Base-by-base conservation (phyloP, 108 stramenopile genomes). In the Cyclotella cryptica region DNA sequence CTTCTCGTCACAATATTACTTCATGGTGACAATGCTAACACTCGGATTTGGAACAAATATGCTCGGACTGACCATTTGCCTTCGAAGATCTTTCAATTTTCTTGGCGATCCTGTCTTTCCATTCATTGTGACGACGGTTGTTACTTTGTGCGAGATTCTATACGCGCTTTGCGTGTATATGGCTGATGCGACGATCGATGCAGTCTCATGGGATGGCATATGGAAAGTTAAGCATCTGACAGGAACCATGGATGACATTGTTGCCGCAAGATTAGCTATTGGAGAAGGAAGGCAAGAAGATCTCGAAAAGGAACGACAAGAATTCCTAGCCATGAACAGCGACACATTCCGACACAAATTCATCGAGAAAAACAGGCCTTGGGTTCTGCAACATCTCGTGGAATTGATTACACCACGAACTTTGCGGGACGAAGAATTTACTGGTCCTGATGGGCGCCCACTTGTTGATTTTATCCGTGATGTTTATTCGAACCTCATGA, bases 1-100 rank as follows among this genome's bases (percentile, higher is more conserved):
- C 84, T 96, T 96, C 72, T 85, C 83, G 8, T 84, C 84, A 43
- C 93, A 96, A 80, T 96, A 90, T 80, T 96, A 92, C 81, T 95
- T 96, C 80, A 74, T 96, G 63, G 59, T 84, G 44, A 81, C 86
- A 8, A 40, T 93, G 29, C 80, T 92, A 10, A 75, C 91, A n/a
- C 71, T 93, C 71, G 91, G 88, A 9, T 90, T 94, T 70, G 69
- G 91, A 35, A 71, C 84, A 21, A 80, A 81, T 49, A 84, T 96
- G 68, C 72, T 96, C 27, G 90, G 84, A 6, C 58, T 90, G 43
- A 95, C 94, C 18, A 88, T 92, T 51, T 89, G 88, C 69, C 58
- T 96, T 17, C 83, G 93, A 57, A 70, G 81, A 43, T 64, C 88
- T 39, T 95, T 93, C 81, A 90, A 87, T 57, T 70, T 89, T 26